Base-by-base conservation (phyloP, 305 asterid genomes). In the Plantago coronopus region DNA sequence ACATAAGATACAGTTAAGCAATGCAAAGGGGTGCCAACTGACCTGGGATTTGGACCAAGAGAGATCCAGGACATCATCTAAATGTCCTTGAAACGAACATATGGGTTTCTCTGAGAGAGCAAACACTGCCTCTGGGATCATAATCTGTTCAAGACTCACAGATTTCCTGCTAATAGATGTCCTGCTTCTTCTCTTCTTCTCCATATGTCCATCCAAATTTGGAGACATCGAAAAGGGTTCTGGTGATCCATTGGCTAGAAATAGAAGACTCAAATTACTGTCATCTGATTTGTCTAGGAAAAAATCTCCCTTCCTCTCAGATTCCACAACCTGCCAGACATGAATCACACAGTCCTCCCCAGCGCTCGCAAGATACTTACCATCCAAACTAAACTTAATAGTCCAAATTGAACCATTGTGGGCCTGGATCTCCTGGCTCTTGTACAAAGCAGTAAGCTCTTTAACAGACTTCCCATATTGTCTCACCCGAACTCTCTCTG, bases 21-120 rank as follows among this genome's bases (percentile, higher is more conserved):
- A 27, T 49, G 18, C 31, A 54, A 22, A 21, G 25, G 43, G 56
- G 48, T 60, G 72, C 38, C 48, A 65, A 62, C 91, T 77, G 66
- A 89, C 99, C 93, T 89, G 95, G 64, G 96, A 89, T 77, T 89
- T 94, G 75, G 99, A 94, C 99, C 99, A 94, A 16, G 99, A 94
- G 61, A 94, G 89, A 79, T 94, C 96, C 74, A 94, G 83, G 43
- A 94, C 95, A 72, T 83, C 97, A 71, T 81, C 88, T 63, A 69
- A 63, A 72, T 94, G 99, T 55, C 99, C 99, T 65, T 79, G 80
- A 63, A 94, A 83, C 68, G 97, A 89, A 77, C 95, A 79, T 27
- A 74, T 61, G 29, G 97, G 96, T 73, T 85, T 85, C 58, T 94
- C 99, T 25, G 83, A 75, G 57, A 94, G 95, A 58, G 93, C 72